phyloP scores from a whole-genome alignment of 2,329 filamentous ascomycete species.

The Diaporthe eres region DNA sequence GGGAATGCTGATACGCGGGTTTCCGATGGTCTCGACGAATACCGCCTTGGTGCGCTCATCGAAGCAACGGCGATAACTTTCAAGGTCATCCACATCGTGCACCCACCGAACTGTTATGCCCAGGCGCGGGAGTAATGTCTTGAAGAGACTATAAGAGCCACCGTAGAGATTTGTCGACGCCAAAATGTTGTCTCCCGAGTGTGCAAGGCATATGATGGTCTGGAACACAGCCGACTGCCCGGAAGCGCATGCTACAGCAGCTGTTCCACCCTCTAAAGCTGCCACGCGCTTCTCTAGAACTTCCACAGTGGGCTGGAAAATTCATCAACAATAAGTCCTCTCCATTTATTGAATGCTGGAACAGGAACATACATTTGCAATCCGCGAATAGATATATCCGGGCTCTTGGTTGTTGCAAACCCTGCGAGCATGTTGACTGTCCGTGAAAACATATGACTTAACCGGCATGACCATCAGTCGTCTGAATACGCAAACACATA shows the following conservation, averaged over 20 bases:
- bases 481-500: neutral
- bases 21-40: conserved; percentile 92
- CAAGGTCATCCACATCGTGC: conserved; percentile 60
- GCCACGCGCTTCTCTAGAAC: conserved; percentile 97
- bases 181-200: conserved; percentile 92
- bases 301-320: conserved; percentile 83
- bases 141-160: conserved; percentile 97
- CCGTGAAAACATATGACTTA: neutral
- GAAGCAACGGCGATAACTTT: conserved; percentile 54
- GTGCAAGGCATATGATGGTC: conserved; percentile 84
- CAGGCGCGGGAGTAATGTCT: conserved; percentile 88
- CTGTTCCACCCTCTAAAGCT: conserved; percentile 91
- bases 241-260: conserved; percentile 83
- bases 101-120: conserved; percentile 92
- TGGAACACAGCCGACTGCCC: conserved; percentile 96
- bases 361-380: neutral
- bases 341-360: neutral
- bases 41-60: conserved; percentile 94
- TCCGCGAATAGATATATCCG: neutral
- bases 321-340: neutral
- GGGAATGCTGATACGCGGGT: conserved; percentile 92
- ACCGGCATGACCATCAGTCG: neutral
- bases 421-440: neutral
- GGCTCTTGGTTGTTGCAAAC: neutral
- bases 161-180: conserved; percentile 93